These are phyloP conservation scores for Lecanoromycetidae sp. DNA, from an alignment of 2,329 filamentous ascomycete species.

Conservation along the genomic window DNA sequence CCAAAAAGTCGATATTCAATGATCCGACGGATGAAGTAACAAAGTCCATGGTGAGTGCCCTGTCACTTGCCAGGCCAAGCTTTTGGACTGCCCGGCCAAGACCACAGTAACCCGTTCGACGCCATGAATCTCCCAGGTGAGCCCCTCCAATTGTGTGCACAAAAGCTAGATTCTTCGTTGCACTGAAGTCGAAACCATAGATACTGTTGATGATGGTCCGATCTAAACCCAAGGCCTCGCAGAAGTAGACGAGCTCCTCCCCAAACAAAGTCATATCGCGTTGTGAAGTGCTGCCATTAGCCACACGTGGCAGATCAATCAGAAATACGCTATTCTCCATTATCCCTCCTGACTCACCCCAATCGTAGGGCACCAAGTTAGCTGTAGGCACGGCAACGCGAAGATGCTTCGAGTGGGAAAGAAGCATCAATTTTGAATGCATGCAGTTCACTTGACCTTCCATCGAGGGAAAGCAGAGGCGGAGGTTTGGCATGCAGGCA, in stretches of 20 bases:
- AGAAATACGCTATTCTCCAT: conserved; percentile 88
- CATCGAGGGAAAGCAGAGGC: conserved; percentile 73
- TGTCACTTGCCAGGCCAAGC: conserved; percentile 47
- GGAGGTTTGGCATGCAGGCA: conserved; percentile 41
- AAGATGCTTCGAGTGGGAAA: conserved; percentile 64
- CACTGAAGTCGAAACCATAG: conserved; percentile 66
- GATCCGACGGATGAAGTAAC: conserved; percentile 71
- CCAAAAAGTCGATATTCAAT: conserved; percentile 56
- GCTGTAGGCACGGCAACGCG: conserved; percentile 77
- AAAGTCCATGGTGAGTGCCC: conserved; percentile 57
- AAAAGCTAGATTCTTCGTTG: conserved; percentile 61
- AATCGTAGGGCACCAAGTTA: conserved; percentile 76
- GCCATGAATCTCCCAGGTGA: conserved; percentile 37
- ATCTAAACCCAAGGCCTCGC: conserved; percentile 54
- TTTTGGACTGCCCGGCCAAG: conserved; percentile 54
- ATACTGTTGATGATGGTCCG: conserved; percentile 56
- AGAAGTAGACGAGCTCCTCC: conserved; percentile 57
- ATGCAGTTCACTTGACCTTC: conserved; percentile 57
- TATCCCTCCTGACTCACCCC: conserved; percentile 69
- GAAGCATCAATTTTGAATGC: conserved; percentile 88
- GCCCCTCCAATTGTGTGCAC: conserved; percentile 61
- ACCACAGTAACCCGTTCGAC: conserved; percentile 58
- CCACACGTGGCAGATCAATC: conserved; percentile 69
- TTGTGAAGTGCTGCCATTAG: conserved; percentile 14
- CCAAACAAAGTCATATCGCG: conserved; percentile 45